Conservation (phyloP, 2,329 filamentous ascomycete species). For the Aspergillus quadricinctus region DNA sequence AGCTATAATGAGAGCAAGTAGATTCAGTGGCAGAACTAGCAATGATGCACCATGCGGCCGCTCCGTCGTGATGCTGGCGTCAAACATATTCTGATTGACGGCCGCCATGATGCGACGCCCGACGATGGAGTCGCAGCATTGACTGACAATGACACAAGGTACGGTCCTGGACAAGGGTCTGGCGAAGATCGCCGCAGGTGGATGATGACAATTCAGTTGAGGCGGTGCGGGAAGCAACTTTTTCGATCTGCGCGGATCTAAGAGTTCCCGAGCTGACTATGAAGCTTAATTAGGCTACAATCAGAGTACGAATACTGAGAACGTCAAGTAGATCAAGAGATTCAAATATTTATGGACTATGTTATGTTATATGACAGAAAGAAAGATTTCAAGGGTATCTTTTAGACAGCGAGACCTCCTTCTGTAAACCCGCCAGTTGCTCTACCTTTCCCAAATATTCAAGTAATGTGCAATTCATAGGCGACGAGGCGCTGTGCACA, state of each 20-base stretch:
- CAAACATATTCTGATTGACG: slow-evolving; percentile 42
- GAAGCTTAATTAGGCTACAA: background rate
- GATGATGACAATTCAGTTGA: background rate
- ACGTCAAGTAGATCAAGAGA: background rate
- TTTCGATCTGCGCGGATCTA: background rate
- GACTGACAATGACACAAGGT: slow-evolving; percentile 15
- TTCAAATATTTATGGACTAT: background rate
- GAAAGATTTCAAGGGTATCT: background rate
- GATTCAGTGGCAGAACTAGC: slow-evolving; percentile 51
- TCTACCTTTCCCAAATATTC: background rate
- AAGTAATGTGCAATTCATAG: background rate
- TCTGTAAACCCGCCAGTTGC: background rate
- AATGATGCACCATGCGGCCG: slow-evolving; percentile 27
- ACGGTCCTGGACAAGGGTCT: slow-evolving; percentile 2
- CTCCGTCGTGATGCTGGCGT: slow-evolving; percentile 29
- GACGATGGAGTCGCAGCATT: slow-evolving; percentile 23
- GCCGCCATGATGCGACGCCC: slow-evolving; percentile 37
- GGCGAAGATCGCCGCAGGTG: background rate
- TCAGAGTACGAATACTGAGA: no score
- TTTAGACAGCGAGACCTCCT: background rate
- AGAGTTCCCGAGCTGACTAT: background rate
- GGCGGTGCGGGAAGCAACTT: background rate
- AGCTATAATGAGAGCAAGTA: slow-evolving; percentile 55
- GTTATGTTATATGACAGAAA: background rate
- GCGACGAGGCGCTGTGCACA: background rate